These are phyloP conservation scores for Fusarium armeniacum DNA, from an alignment of 2,329 filamentous ascomycete species.

Conservation along the genomic window DNA sequence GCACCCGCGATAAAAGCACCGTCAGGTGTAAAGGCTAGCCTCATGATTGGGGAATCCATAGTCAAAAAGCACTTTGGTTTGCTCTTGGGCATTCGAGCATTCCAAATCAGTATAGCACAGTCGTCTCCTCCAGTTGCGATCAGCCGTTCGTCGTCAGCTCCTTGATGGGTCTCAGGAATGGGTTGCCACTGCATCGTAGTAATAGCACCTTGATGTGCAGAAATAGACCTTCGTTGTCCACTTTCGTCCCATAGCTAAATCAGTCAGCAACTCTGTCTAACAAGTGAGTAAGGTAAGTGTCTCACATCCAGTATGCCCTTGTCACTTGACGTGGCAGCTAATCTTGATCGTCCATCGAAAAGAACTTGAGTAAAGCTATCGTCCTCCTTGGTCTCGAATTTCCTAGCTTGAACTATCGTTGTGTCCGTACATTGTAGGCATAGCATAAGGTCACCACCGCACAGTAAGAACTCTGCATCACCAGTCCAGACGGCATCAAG, in stretches of 20 bases:
- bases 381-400: slow-evolving; percentile 67
- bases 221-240: slow-evolving; percentile 68
- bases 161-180: slow-evolving; percentile 55
- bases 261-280: slow-evolving; percentile 35
- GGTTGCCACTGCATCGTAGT: slow-evolving; percentile 74
- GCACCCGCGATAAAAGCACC: slow-evolving; percentile 74
- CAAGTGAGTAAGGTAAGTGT: slow-evolving; percentile 9
- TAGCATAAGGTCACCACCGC: slow-evolving; percentile 68
- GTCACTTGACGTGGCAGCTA: slow-evolving; percentile 72
- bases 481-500: slow-evolving; percentile 73
- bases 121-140: slow-evolving; percentile 74
- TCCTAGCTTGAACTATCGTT: slow-evolving; percentile 61
- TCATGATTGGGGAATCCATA: slow-evolving; percentile 70
- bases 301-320: slow-evolving; percentile 73
- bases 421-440: slow-evolving; percentile 63
- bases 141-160: slow-evolving; percentile 65
- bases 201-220: slow-evolving; percentile 70
- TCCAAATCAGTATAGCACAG: slow-evolving; percentile 73
- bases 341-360: slow-evolving; percentile 67
- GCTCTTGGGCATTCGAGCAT: slow-evolving; percentile 67
- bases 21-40: slow-evolving; percentile 73
- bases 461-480: slow-evolving; percentile 70
- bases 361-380: slow-evolving; percentile 69
- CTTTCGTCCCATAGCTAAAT: slow-evolving; percentile 67
- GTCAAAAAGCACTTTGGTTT: slow-evolving; percentile 72